Conservation (phyloP, 1,284 basidiomycete genomes). For the Schizopora paradoxa region DNA sequence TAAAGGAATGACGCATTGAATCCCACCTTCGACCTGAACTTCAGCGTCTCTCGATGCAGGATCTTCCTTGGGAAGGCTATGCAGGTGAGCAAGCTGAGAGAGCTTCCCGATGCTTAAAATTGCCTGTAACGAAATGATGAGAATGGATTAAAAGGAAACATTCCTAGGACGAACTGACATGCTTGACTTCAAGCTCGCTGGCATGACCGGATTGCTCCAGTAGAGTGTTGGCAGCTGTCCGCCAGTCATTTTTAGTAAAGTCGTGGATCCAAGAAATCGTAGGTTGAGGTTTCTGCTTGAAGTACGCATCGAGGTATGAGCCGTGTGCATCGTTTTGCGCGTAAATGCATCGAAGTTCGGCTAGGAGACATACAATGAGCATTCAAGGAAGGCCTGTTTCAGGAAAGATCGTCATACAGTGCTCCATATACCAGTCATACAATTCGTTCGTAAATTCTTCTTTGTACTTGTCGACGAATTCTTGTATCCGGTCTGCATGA, state of each 20-base stretch:
- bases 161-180: constrained; percentile 42
- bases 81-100: constrained; percentile 70
- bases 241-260: constrained; percentile 65
- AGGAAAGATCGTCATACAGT: constrained; percentile 41
- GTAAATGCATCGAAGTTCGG: constrained; percentile 71
- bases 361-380: constrained; percentile 33
- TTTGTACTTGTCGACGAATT: constrained; percentile 78
- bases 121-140: constrained; percentile 45
- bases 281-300: constrained; percentile 57
- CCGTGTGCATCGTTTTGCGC: constrained; percentile 61
- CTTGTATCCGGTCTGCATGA: constrained; percentile 51
- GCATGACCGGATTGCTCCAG: constrained; percentile 55
- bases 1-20: too few species aligned
- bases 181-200: constrained; percentile 58
- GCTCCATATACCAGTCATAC: constrained; percentile 82
- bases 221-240: constrained; percentile 61
- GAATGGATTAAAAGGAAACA: constrained; percentile 2
- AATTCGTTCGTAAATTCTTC: constrained; percentile 85
- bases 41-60: too few species aligned
- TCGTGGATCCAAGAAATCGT: constrained; percentile 89
- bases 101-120: constrained; percentile 92
- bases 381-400: constrained; percentile 3
- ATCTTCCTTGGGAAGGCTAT: constrained; percentile 25
- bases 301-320: constrained; percentile 70
- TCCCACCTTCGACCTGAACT: constrained; percentile 5